A percentile compares a stretch with the other conserved stretches of the same genome.
Conservation (phyloP, 75 land plant genomes). For the Sequoia sempervirens region DNA sequence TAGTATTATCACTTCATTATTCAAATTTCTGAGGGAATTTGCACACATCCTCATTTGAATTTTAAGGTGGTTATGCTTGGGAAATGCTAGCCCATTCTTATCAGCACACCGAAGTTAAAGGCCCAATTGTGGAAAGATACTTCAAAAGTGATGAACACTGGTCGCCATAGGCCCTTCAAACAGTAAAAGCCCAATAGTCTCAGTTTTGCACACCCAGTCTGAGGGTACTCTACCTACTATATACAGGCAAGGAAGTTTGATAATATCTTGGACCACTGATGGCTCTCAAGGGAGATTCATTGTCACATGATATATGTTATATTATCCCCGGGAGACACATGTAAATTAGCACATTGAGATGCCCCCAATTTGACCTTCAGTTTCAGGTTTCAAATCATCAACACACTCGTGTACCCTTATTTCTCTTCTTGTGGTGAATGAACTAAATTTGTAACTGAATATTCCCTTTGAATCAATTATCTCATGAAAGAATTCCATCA, state of each 20-base stretch:
- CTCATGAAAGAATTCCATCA: background rate
- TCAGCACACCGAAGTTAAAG: background rate
- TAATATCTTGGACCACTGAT: background rate
- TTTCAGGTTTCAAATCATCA: background rate
- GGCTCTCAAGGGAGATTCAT: background rate
- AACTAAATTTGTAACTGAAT: background rate
- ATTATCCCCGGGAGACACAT: background rate
- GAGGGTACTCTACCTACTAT: too few species aligned
- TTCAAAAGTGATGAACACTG: too few species aligned
- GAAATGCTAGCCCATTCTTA: background rate
- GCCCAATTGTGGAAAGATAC: background rate
- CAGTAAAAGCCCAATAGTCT: too few species aligned
- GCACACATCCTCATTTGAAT: background rate
- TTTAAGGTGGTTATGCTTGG: background rate
- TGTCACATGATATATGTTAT: background rate
- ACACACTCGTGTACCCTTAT: background rate
- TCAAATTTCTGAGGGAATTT: background rate
- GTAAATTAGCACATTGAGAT: background rate
- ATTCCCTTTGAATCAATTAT: background rate
- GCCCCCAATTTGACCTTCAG: background rate
- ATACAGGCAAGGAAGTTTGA: background rate
- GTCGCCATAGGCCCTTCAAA: too few species aligned
- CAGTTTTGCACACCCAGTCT: too few species aligned
- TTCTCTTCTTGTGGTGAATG: background rate
- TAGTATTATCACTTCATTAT: background rate